A percentile compares a stretch with the other conserved stretches of the same genome.
phyloP scores from a whole-genome alignment of 2,329 filamentous ascomycete genomes.

The Trichoderma simmonsii region DNA sequence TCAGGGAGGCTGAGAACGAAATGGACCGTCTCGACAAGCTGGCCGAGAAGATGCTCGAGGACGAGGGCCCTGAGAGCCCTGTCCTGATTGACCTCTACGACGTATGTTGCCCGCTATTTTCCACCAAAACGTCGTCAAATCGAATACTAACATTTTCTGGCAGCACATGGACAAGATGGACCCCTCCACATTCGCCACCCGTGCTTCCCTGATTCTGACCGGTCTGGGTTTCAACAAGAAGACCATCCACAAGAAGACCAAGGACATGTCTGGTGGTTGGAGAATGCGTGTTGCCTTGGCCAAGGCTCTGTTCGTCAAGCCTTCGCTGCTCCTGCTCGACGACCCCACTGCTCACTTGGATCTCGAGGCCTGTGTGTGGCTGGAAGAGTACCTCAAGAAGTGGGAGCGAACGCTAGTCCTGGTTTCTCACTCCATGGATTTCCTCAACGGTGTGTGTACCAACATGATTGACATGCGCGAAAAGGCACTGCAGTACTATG shows the following conservation, averaged over 20 bases:
- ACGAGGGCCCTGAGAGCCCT: slow-evolving; percentile 86
- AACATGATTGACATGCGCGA: slow-evolving; percentile 98
- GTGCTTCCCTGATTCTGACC: slow-evolving; percentile 92
- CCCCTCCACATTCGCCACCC: slow-evolving; percentile 91
- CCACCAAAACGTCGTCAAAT: not conserved
- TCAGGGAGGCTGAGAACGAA: slow-evolving; percentile 89
- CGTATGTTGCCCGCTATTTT: slow-evolving; percentile 49
- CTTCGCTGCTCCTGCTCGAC: slow-evolving; percentile 89
- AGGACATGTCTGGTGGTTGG: slow-evolving; percentile 99
- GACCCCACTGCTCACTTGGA: slow-evolving; percentile 99
- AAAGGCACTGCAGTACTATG: slow-evolving; percentile 90
- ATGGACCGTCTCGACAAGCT: slow-evolving; percentile 84
- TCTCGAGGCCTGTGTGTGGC: slow-evolving; percentile 98
- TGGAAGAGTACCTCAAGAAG: slow-evolving; percentile 99
- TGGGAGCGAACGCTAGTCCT: slow-evolving; percentile 97
- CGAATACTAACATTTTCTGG: slow-evolving; percentile 1
- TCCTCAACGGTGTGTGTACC: slow-evolving; percentile 96
- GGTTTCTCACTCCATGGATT: slow-evolving; percentile 97
- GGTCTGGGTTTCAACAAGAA: slow-evolving; percentile 99
- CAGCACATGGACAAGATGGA: slow-evolving; percentile 99
- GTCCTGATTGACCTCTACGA: slow-evolving; percentile 94
- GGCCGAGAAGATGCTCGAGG: slow-evolving; percentile 87
- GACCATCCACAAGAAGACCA: slow-evolving; percentile 99
- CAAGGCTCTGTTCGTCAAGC: slow-evolving; percentile 98
- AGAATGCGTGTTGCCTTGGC: slow-evolving; percentile 98